Evolutionary conservation across 192 early-diverging fungal species (phyloP).

Genomic region (Chytriomyces sp.): DNA sequence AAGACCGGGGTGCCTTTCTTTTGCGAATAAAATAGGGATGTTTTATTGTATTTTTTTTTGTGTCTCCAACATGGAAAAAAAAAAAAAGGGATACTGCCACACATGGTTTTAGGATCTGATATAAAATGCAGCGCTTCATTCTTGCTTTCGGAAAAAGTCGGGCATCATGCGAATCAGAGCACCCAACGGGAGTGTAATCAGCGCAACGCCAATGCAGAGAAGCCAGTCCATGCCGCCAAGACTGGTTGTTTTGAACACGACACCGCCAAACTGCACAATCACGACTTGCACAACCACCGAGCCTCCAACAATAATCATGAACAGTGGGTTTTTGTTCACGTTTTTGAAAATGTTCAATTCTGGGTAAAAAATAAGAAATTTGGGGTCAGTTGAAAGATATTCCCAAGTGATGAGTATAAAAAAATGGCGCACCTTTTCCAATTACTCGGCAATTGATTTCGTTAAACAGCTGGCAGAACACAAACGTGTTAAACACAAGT

Average conservation of each 20-base stretch:
- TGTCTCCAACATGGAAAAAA: no score
- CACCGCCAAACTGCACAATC: constrained; percentile 88
- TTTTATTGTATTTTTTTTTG: background rate
- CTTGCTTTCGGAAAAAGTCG: constrained; percentile 53
- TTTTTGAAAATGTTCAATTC: constrained; percentile 87
- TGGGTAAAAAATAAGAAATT: constrained; percentile 20
- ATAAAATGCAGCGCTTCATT: background rate
- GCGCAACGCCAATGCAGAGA: constrained; percentile 79
- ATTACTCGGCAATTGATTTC: constrained; percentile 91
- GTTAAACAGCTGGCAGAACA: constrained; percentile 95
- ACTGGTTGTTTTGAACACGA: constrained; percentile 77
- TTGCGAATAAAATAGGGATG: no score
- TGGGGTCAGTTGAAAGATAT: background rate
- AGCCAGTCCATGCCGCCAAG: constrained; percentile 79
- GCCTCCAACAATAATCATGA: constrained; percentile 77
- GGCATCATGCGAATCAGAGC: constrained; percentile 87
- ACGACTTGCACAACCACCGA: constrained; percentile 80
- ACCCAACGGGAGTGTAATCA: constrained; percentile 83
- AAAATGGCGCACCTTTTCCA: constrained; percentile 59
- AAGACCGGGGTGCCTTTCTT: no score
- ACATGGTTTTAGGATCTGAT: constrained; percentile 8
- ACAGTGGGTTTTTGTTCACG: constrained; percentile 78
- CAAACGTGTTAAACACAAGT: constrained; percentile 94
- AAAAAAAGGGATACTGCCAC: background rate
- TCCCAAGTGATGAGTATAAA: background rate